These are phyloP conservation scores for Alternaria infectoria DNA, from an alignment of 2,329 filamentous ascomycete genomes.

Conservation along the genomic window DNA sequence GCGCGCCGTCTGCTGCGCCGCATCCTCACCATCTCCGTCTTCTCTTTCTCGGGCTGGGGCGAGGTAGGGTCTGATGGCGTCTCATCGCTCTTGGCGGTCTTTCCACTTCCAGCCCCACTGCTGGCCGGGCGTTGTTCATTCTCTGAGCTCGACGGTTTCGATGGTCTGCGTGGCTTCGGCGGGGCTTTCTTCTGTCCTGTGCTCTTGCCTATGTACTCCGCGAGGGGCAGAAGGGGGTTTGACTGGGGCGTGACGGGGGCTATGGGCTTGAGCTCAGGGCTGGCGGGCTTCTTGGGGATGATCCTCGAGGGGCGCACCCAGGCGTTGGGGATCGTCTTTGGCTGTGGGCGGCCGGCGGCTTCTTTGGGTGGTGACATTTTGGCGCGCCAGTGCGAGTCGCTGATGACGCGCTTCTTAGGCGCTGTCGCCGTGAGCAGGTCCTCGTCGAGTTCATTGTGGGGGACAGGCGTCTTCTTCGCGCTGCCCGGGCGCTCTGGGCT, in stretches of 20 bases:
- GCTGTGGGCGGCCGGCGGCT: constrained; percentile 29
- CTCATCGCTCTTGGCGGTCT: constrained; percentile 29
- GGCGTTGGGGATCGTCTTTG: constrained; percentile 45
- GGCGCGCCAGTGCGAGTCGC: constrained; percentile 85
- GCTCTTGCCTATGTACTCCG: constrained; percentile 36
- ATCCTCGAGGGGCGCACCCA: constrained; percentile 48
- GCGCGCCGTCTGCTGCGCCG: constrained; percentile 37
- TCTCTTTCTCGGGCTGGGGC: constrained; percentile 24
- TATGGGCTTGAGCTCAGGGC: constrained; percentile 14
- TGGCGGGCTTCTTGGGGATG: constrained; percentile 24
- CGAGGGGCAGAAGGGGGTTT: constrained; percentile 25
- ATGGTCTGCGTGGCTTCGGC: constrained; percentile 33
- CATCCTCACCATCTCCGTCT: constrained; percentile 35
- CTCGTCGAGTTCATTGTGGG: constrained; percentile 50
- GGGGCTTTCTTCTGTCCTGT: constrained; percentile 32
- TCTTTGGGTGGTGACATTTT: constrained; percentile 54
- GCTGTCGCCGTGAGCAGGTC: constrained; percentile 62
- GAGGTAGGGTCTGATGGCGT: constrained; percentile 25
- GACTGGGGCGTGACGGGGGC: constrained; percentile 16
- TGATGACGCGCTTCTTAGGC: constrained; percentile 90
- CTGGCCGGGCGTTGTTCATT: constrained; percentile 42
- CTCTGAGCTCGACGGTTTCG: constrained; percentile 39
- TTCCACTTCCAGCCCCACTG: constrained; percentile 42
- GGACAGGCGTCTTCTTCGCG: constrained; percentile 38
- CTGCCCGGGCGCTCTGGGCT: constrained; percentile 38